phyloP scores from a whole-genome alignment of 106 monocot genomes.

The Dioscorea zingiberensis region DNA sequence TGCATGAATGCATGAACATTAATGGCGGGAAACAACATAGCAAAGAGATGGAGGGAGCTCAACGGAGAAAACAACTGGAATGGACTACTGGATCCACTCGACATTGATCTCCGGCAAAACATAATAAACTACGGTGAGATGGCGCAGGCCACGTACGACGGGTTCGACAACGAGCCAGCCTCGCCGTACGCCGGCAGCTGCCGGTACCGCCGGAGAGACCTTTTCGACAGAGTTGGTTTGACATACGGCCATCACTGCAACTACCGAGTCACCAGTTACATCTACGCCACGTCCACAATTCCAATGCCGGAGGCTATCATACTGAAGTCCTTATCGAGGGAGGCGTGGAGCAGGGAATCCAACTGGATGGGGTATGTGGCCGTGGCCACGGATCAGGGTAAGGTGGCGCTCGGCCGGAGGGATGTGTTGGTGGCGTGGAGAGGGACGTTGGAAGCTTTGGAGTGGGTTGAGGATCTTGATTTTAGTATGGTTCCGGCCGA shows the following conservation, averaged over 20 bases:
- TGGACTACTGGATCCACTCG: conserved; percentile 68
- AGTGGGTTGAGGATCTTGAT: conserved; percentile 60
- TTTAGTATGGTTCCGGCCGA: conserved; percentile 23
- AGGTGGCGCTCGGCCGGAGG: conserved; percentile 37
- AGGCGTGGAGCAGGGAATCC: conserved; percentile 54
- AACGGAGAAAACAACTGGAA: conserved; percentile 56
- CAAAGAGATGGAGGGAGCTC: conserved; percentile 58
- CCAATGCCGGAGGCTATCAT: conserved; percentile 59
- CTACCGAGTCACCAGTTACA: conserved; percentile 65
- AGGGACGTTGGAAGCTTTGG: conserved; percentile 44
- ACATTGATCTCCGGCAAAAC: conserved; percentile 61
- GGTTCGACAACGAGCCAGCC: conserved; percentile 49
- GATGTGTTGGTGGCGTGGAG: conserved; percentile 73
- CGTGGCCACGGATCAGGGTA: conserved; percentile 59
- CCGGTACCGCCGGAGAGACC: conserved; percentile 28
- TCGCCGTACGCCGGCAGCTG: conserved; percentile 56
- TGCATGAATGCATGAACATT: too few relatives aligned
- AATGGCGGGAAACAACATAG: conserved; percentile 26
- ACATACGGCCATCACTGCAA: conserved; percentile 11
- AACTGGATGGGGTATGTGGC: conserved; percentile 87
- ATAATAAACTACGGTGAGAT: conserved; percentile 72
- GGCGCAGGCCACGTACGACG: conserved; percentile 66
- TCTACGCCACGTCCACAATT: conserved; percentile 77
- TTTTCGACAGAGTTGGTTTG: conserved; percentile 50
- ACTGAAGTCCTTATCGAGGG: conserved; percentile 45